These are phyloP conservation scores for Dionaea muscipula DNA, from an alignment of 179 eudicot genomes.

Conservation along the genomic window DNA sequence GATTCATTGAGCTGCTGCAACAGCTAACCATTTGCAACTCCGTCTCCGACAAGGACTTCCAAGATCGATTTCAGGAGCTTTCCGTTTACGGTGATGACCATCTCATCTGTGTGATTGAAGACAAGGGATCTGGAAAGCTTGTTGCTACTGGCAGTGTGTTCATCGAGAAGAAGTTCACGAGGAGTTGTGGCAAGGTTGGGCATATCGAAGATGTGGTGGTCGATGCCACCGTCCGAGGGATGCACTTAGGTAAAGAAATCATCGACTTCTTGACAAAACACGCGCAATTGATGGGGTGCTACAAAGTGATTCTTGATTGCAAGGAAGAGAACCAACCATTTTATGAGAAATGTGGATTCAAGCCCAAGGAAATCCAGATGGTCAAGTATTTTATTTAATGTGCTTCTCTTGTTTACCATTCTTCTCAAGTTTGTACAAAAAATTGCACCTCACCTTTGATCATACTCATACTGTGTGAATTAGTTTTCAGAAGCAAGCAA, in stretches of 20 bases:
- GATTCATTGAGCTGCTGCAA: slow-evolving; percentile 60
- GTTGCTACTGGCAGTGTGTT: slow-evolving; percentile 73
- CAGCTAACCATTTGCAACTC: slow-evolving; percentile 71
- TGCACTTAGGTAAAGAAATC: slow-evolving; percentile 66
- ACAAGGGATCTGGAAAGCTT: slow-evolving; percentile 34
- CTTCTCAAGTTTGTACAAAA: neutral
- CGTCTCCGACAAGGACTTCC: slow-evolving; percentile 50
- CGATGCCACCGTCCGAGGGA: slow-evolving; percentile 48
- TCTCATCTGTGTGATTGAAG: slow-evolving; percentile 73
- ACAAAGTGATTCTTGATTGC: slow-evolving; percentile 89
- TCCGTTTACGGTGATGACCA: slow-evolving; percentile 52
- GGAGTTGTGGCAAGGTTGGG: slow-evolving; percentile 75
- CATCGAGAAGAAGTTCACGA: slow-evolving; percentile 65
- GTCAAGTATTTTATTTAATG: slow-evolving; percentile 51
- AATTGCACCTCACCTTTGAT: too few species aligned
- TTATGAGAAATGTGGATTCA: slow-evolving; percentile 79
- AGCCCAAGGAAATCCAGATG: slow-evolving; percentile 72
- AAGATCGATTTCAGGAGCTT: slow-evolving; percentile 54
- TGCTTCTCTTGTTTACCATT: neutral
- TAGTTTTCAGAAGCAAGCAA: too few species aligned
- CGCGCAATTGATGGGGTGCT: slow-evolving; percentile 58
- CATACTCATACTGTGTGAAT: too few species aligned
- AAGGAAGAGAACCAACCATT: slow-evolving; percentile 40
- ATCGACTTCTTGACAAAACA: slow-evolving; percentile 50
- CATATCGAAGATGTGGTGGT: slow-evolving; percentile 90